Evolutionary conservation across 306 rosid genomes (phyloP), one percentile per base, ranked within the genome.

Genomic region (Gynostemma pentaphyllum): DNA sequence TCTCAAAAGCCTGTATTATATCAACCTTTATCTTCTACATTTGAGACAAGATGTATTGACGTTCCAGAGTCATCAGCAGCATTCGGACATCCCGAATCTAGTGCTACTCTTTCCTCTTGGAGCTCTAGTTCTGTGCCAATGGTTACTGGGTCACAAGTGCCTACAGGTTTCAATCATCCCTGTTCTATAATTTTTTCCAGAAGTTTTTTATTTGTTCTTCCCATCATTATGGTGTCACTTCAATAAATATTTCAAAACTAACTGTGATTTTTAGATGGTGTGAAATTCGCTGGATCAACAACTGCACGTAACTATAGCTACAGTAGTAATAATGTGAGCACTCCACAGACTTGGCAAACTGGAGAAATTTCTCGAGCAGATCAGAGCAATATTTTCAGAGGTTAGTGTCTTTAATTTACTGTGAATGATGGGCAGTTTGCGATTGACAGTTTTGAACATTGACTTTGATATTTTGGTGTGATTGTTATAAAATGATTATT

Each of bases 261-360:
- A 47, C 12, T 67, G 52, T 65, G 68, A 51, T 80, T 70, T 48
- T 67, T 75, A 84, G 95, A 84, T 54, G 83, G 79, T 53, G 72
- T 67, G 28, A 77, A 79, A 47, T 53, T 72, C 71, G 55, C 68
- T 19, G 80, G 81, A 30, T 74, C 77, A 72, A 63, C 80, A 10
- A 68, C 46, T 56, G 85, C 82, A 44, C 72, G 39, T 30, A 80
- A 75, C 70, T 70, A 81, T 72, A 70, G 86, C 81, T 42, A 79
- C 68, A 83, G 87, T 71, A 80, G 92, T 62, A 83, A 87, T 57
- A 83, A 76, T 19, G 95, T 83, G 74, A 87, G 79, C 85, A 74
- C 73, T 30, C 85, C 75, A 18, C 74, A 64, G 23, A 74, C 75
- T 55, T 51, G 74, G 72, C 69, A 74, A 47, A 49, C 71, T 62